Base-by-base conservation (phyloP, 129 eudicot species). In the Chrysanthemum lavandulifolium region DNA sequence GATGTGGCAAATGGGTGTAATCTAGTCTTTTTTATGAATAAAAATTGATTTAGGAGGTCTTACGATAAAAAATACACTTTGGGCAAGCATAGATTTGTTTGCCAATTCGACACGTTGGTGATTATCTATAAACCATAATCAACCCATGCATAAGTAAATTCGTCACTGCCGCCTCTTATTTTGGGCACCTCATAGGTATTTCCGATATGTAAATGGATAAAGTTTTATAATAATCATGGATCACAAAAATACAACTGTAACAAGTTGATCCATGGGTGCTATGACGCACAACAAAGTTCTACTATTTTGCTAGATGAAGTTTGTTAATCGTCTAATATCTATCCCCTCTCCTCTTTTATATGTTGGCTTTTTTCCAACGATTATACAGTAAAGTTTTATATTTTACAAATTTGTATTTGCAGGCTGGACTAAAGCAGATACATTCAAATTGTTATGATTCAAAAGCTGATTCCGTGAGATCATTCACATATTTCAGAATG, bases 401-500 rank as follows among this genome's bases (percentile, higher is more conserved):
- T 0, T 61, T 69, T 10, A 67, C 15, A 29, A 16, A 18, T 50
- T 18, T 78, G 0, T 54, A 16, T 71, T 69, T 64, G 83, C 89
- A 87, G 92, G 92, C 86, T 65, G 88, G 92, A 69, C 67, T 87
- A 68, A 70, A 69, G 71, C 86, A 81, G 79, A 87, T 87, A 74
- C 76, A 87, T 61, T 73, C 92, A 74, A 87, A 87, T 73, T 81
- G 88, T 81, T 81, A 81, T 48, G 79, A 84, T 81, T 75, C 82
- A 25, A 73, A 80, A 10, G 64, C 81, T 18, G 88, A 84, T 64
- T 68, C 77, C 62, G 84, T 84, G 55, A 73, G 86, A 82, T 87
- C 88, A 57, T 87, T 87, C 27, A 87, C 92, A 6, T 87, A 81
- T 67, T 87, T 87, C 75, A 84, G 92, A 74, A 71, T 87, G 86